Evolutionary conservation across 2,329 filamentous ascomycete species (phyloP).

Genomic region (Trichoderma koningiopsis): DNA sequence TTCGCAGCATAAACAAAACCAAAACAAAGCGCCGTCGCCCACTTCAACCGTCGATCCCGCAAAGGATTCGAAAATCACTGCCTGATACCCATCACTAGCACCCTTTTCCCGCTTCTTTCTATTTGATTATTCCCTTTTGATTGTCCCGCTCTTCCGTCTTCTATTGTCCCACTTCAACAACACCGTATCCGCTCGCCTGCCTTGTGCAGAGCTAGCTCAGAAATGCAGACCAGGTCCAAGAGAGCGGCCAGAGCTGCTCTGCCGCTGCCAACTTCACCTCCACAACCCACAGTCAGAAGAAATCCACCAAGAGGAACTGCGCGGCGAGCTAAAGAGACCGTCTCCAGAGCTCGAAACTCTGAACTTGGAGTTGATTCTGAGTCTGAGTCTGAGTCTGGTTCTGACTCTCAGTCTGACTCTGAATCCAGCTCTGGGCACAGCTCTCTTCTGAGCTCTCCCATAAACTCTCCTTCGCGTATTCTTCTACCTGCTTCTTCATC

Average conservation of each 20-base stretch:
- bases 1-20: not conserved
- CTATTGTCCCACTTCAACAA: not conserved
- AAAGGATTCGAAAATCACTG: not conserved
- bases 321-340: not conserved
- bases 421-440: not conserved
- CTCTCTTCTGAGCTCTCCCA: not conserved
- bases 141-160: not conserved
- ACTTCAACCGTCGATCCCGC: not conserved
- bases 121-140: not conserved
- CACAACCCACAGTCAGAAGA: not conserved
- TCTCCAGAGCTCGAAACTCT: not conserved
- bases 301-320: not conserved
- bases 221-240: slow-evolving; percentile 17
- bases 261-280: not conserved
- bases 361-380: not conserved
- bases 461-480: not conserved
- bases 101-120: not conserved
- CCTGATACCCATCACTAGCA: not conserved
- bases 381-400: not conserved
- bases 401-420: not conserved
- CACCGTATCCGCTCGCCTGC: not conserved
- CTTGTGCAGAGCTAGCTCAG: not conserved
- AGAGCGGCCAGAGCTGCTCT: not conserved
- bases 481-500: not conserved
- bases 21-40: not conserved